Evolutionary conservation across 2,329 filamentous ascomycete species (phyloP), one percentile per base, ranked within the genome.

Genomic region (Fusarium armeniacum): DNA sequence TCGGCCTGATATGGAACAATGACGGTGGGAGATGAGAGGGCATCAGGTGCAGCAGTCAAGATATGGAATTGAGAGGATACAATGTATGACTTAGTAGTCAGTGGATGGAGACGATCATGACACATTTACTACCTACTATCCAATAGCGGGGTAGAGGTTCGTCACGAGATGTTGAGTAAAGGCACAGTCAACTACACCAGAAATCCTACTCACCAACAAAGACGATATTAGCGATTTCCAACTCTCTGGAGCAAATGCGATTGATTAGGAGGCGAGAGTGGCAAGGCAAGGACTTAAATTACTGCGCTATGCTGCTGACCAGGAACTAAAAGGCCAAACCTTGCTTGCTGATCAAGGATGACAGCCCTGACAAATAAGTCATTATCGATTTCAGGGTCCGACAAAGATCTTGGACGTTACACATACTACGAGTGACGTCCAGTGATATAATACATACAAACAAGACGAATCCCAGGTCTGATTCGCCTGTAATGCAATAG

Each of bases 341-440:
- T 44, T 58, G 57, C 35, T 47, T 49, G 61, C 62, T 71, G 65
- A 74, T 74, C 58, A 67, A 64, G 65, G 61, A 62, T 67, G 69
- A 63, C 62, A 58, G 52, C 30, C 62, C 22, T 46, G 52, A 46
- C 52, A 55, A 58, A 33, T 36, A 65, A 53, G 55, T 54, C 52
- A 58, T 46, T 30, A 47, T 30, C 46, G 49, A 30, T 38, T 60
- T 53, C 46, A 65, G 61, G 61, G 53, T 65, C 61, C 35, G 46
- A 53, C 53, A 20, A 43, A 47, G 35, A 65, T 65, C 41, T 38
- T 16, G 24, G 20, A 18, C 41, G 32, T 53, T 44, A 65, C 64
- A 41, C 16, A 16, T 30, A 38, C 24, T 22, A 18, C 24, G 5
- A 26, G 24, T 20, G n/a, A 43, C 11, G 26, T 24, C 18, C 26